Base-by-base conservation (phyloP, 176 grass and related monocot genomes). In the Ensete ventricosum region DNA sequence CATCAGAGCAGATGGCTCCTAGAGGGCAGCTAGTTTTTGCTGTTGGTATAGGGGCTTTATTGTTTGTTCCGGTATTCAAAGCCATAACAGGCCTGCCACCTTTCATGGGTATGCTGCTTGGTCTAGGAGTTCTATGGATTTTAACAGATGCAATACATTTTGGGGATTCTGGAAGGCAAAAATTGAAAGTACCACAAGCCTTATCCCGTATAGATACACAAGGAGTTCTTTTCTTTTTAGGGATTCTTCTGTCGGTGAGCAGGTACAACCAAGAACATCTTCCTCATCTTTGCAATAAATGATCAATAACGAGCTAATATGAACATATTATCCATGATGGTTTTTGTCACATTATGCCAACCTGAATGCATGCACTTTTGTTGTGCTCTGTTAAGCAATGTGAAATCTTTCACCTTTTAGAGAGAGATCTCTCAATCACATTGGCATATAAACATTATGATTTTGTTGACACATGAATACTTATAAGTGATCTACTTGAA, bases 1-100 rank as follows among this genome's bases (percentile, higher is more conserved):
- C 94, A 81, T 85, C 94, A 10, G 90, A 97, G 72, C 90, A 93
- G 79, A 93, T 97, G 85, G 90, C 94, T 78, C 94, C 94, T 77
- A 88, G 94, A 34, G 90, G 94, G 66, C 79, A 87, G 75, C 94
- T 97, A 77, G 94, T 93, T 62, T 88, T 97, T 65, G 77, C 81
- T 67, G 94, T 91, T 76, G 94, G 90, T 65, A 25, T 93, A 79
- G 94, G 88, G 54, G 88, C 94, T 29, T 76, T 97, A 82, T 70
- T 97, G 21, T 93, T 82, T 78, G 94, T 97, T 83, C 94, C 94
- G 8, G 78, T 88, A 70, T 93, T 97, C 48, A 97, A 93, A 85
- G 75, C 87, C 69, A 62, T 93, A 52, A 97, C 94, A 6, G 94
- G 94, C n/a, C 73, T 97, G 29, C 94, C 94, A 43, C 94, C 94